Evolutionary conservation across 768 basidiomycete genomes (phyloP).

Genomic region (Psilocybe sp.): DNA sequence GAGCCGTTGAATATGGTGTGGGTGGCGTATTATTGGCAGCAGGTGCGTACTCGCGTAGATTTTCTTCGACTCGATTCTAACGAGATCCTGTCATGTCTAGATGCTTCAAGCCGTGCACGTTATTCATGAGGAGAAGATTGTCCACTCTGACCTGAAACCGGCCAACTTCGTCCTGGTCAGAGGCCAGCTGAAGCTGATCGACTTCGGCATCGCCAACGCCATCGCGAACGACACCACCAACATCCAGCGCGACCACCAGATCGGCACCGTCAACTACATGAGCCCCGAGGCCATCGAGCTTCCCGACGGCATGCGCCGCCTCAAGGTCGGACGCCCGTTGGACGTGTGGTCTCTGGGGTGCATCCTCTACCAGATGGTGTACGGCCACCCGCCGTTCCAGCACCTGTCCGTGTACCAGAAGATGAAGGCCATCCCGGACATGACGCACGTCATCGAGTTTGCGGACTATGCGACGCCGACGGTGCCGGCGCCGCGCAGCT

Average conservation of each 20-base stretch:
- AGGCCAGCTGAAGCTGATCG: conserved; percentile 94
- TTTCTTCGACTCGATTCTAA: not conserved
- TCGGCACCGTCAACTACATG: conserved; percentile 99
- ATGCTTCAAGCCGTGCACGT: conserved; percentile 99
- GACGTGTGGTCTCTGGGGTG: conserved; percentile 99
- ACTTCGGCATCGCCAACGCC: conserved; percentile 99
- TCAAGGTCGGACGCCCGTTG: conserved; percentile 93
- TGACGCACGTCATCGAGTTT: conserved; percentile 74
- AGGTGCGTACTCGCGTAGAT: conserved; percentile 49
- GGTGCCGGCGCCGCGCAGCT: conserved; percentile 34
- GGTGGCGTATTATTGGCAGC: conserved; percentile 95
- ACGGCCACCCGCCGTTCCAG: conserved; percentile 90
- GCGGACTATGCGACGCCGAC: conserved; percentile 64
- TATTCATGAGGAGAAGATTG: conserved; percentile 97
- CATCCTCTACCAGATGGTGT: conserved; percentile 98
- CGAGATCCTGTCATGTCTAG: conserved; percentile 36
- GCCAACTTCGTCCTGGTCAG: conserved; percentile 97
- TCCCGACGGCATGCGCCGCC: conserved; percentile 79
- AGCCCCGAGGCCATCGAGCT: conserved; percentile 95
- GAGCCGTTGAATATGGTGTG: conserved; percentile 90
- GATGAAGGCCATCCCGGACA: conserved; percentile 91
- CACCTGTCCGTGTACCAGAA: conserved; percentile 81
- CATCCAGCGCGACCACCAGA: conserved; percentile 95
- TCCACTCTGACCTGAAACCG: conserved; percentile 97
- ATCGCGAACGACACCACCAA: conserved; percentile 99